These are phyloP conservation scores for Echites panduratus DNA, from an alignment of 257 asterid species.

Conservation along the genomic window DNA sequence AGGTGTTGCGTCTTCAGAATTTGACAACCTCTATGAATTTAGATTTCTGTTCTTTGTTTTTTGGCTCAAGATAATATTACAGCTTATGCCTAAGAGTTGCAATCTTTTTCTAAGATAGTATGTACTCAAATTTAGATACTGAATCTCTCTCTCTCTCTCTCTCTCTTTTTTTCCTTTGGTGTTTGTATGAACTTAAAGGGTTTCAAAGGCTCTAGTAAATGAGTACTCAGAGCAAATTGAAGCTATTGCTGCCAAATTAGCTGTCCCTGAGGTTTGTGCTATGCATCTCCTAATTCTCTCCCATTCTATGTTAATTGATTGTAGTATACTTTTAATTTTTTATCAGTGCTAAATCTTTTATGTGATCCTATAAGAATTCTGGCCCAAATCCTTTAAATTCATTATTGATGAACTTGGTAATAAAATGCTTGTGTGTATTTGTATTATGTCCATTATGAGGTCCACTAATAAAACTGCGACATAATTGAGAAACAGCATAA, in stretches of 20 bases:
- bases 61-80: neutral
- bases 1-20: neutral
- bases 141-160: too few relatives aligned
- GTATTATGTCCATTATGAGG: neutral
- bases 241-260: slow-evolving; percentile 68
- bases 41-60: neutral
- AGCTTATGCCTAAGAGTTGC: neutral
- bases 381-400: too few relatives aligned
- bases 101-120: neutral
- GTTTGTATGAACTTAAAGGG: slow-evolving; percentile 28
- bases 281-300: neutral
- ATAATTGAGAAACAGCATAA: too few relatives aligned
- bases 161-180: slow-evolving; percentile 1
- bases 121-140: neutral
- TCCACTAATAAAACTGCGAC: neutral
- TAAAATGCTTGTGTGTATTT: neutral
- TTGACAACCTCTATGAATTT: neutral
- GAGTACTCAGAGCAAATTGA: slow-evolving; percentile 77
- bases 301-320: neutral
- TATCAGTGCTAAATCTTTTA: too few relatives aligned
- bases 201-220: slow-evolving; percentile 65
- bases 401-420: too few relatives aligned
- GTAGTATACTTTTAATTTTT: too few relatives aligned
- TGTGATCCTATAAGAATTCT: too few relatives aligned
- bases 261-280: slow-evolving; percentile 22